Base-by-base conservation (phyloP, 2,329 filamentous ascomycete species). In the Fusarium temperatum region DNA sequence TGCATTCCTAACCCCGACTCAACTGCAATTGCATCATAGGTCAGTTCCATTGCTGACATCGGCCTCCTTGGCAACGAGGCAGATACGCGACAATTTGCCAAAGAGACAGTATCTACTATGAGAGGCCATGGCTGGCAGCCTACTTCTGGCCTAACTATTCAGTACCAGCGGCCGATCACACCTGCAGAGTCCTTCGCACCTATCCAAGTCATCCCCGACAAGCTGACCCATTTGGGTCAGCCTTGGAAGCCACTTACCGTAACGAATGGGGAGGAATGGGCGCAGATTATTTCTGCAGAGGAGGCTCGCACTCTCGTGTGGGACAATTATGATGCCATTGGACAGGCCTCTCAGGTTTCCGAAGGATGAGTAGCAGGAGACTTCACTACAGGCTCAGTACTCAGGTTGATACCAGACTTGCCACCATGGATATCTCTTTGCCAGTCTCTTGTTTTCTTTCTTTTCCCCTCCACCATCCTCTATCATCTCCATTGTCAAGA, bases 261-360 rank as follows among this genome's bases (percentile, higher is more conserved):
- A 1, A 44, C 0, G 0, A 12, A 44, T 12, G n/a, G n/a, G 7
- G 1, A 18, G 1, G 1, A 8, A 8, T 24, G 15, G 15, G 14
- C 15, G 0, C 42, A 24, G n/a, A 0, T 24, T 5, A 12, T 44
- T 44, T 18, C 42, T 11, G 15, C 42, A 0, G 42, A 24, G 3
- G n/a, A 44, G 7, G n/a, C 5, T 5, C n/a, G 42, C 42, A 5
- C 10, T 6, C 42, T 11, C 0, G 5, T n/a, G 1, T 24, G 42
- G 42, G n/a, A 44, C 0, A 4, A 5, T 12, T 44, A 24, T 12
- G 42, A 44, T 26, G 1, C 15, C 4, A 44, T 44, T 18, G 42
- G 11, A 0, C n/a, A 44, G 38, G 38, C 12, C 7, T 20, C 38
- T 39, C 0, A 39, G 12, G 38, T 13, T 14, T 22, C 12, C 2